These are phyloP conservation scores for Lentinula lateritia DNA, from an alignment of 768 basidiomycete species.

Conservation along the genomic window DNA sequence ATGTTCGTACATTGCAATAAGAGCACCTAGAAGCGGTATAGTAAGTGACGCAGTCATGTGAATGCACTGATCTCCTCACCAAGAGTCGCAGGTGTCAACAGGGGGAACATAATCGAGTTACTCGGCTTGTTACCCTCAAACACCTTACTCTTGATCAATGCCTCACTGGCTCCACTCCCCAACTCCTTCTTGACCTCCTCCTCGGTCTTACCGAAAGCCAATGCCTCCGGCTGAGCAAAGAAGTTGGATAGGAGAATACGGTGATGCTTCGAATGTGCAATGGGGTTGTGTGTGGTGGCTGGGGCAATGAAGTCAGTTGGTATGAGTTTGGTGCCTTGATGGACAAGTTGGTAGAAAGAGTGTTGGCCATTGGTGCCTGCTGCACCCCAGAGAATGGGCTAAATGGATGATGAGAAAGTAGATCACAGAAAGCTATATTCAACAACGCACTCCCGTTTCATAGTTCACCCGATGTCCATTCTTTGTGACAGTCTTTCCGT, in stretches of 20 bases:
- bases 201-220: conserved; percentile 97
- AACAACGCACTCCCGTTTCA: conserved; percentile 80
- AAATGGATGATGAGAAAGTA: conserved; percentile 3
- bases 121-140: conserved; percentile 9
- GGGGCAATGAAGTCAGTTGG: conserved; percentile 93
- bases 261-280: conserved; percentile 85
- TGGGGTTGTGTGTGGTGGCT: conserved; percentile 85
- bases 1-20: conserved; percentile 94
- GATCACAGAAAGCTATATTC: neutral
- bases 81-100: conserved; percentile 84
- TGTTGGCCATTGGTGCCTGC: conserved; percentile 98
- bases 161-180: conserved; percentile 66
- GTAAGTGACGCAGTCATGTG: conserved; percentile 4
- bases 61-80: conserved; percentile 36
- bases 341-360: conserved; percentile 97
- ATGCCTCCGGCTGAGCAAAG: conserved; percentile 96
- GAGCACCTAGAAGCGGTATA: conserved; percentile 38
- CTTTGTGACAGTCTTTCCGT: conserved; percentile 96
- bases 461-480: conserved; percentile 88
- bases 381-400: conserved; percentile 99
- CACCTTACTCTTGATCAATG: conserved; percentile 84
- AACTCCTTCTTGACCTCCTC: conserved; percentile 73
- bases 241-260: conserved; percentile 96
- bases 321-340: conserved; percentile 90
- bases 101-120: conserved; percentile 61